Evolutionary conservation across 345 rosid species (phyloP).

Genomic region (Arabidopsis arenosa): DNA sequence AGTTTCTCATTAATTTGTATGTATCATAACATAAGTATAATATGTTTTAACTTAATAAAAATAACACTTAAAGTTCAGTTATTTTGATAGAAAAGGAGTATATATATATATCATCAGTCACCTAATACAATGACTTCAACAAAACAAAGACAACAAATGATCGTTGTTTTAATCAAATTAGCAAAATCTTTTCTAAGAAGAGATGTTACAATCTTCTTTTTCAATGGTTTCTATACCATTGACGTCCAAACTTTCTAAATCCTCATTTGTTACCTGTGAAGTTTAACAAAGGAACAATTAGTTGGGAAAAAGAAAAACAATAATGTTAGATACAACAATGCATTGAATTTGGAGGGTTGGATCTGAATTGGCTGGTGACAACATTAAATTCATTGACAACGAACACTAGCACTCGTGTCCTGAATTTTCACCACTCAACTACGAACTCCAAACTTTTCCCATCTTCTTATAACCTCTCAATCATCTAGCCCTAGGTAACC

Average conservation of each 20-base stretch:
- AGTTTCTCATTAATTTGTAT: no score
- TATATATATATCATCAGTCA: no score
- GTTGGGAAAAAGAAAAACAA: neutral
- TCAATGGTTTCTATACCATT: no score
- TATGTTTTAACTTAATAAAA: no score
- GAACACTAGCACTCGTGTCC: neutral
- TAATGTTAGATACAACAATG: neutral
- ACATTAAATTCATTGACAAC: neutral
- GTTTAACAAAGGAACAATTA: neutral
- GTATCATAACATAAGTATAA: no score
- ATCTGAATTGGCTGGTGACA: neutral
- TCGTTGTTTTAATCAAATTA: no score
- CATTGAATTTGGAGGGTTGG: constrained; percentile 10
- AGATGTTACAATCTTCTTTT: no score
- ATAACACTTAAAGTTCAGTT: no score
- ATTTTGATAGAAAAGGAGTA: no score
- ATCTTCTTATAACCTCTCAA: neutral
- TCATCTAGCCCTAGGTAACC: neutral
- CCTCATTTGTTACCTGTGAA: neutral
- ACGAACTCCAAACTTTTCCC: neutral
- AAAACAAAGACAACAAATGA: no score
- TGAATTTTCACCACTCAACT: neutral
- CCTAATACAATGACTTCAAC: no score
- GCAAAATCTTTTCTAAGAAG: no score
- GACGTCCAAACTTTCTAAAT: neutral